Percentiles rank a stretch among this genome's conserved stretches.
Evolutionary conservation across 805 yeast species (phyloP).

Genomic region (Starmerella lactis-condensi): DNA sequence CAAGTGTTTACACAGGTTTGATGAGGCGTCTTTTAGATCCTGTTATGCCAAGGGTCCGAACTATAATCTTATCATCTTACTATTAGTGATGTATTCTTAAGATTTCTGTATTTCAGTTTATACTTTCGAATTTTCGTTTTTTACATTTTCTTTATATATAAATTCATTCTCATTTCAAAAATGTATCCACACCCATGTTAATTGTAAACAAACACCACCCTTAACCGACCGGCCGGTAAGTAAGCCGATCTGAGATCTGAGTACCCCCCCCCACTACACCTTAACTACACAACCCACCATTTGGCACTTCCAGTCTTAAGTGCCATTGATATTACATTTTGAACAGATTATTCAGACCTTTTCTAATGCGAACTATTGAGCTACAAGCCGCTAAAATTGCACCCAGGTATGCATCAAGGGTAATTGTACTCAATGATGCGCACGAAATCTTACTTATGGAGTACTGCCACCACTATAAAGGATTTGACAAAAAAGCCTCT

Average conservation of each 20-base stretch:
- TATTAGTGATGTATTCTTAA: no score
- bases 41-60: no score
- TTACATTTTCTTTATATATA: no score
- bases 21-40: no score
- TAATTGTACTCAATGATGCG: conserved; percentile 7
- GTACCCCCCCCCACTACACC: neutral
- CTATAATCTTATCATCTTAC: no score
- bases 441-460: conserved; percentile 10
- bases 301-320: neutral
- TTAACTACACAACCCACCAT: neutral
- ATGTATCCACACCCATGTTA: no score
- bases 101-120: no score
- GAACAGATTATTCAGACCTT: neutral
- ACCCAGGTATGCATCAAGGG: conserved; percentile 10
- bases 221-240: neutral
- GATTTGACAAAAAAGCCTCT: conserved; percentile 10
- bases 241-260: neutral
- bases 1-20: no score
- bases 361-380: neutral
- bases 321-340: neutral
- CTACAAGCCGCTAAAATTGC: conserved; percentile 1
- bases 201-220: no score
- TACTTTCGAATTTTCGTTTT: no score
- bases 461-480: conserved; percentile 6
- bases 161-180: no score